A percentile compares a stretch with the other conserved stretches of the same genome.
Conservation (phyloP, 1,139 yeast species). For the Hansenula sp. region DNA sequence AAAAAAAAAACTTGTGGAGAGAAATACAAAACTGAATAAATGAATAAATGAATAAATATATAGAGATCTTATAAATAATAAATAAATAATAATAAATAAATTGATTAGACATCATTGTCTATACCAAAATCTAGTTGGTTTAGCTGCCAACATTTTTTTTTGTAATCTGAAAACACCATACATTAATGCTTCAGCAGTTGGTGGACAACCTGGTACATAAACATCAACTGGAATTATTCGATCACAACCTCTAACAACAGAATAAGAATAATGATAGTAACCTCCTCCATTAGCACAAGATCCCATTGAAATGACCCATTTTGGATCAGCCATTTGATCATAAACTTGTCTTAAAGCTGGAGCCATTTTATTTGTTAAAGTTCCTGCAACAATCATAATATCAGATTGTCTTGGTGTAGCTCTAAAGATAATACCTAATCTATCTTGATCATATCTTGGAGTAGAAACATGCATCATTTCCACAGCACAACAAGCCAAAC, state of each 20-base stretch:
- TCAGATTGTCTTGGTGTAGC: slow-evolving; percentile 94
- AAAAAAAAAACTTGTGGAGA: background rate
- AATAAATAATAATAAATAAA: background rate
- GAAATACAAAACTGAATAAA: slow-evolving; percentile 5
- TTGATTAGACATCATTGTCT: slow-evolving; percentile 57
- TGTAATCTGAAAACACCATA: slow-evolving; percentile 87
- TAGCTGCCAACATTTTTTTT: slow-evolving; percentile 82
- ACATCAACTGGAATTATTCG: slow-evolving; percentile 86
- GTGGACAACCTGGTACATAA: slow-evolving; percentile 93
- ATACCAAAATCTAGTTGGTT: slow-evolving; percentile 84
- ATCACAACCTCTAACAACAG: slow-evolving; percentile 89
- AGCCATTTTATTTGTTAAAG: slow-evolving; percentile 90
- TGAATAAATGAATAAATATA: background rate
- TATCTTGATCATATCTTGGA: slow-evolving; percentile 90
- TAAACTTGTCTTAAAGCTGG: slow-evolving; percentile 91
- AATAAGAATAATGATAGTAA: slow-evolving; percentile 84
- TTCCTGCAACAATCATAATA: slow-evolving; percentile 92
- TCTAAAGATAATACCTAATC: slow-evolving; percentile 90
- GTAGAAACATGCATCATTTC: slow-evolving; percentile 96
- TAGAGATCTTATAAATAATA: slow-evolving; percentile 10
- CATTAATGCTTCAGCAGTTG: slow-evolving; percentile 87
- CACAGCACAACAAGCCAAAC: slow-evolving; percentile 89
- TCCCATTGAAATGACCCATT: slow-evolving; percentile 89
- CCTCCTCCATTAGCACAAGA: slow-evolving; percentile 96
- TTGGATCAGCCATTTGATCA: slow-evolving; percentile 93